Evolutionary conservation across 2,329 filamentous ascomycete species (phyloP), one percentile per base, ranked within the genome.

Genomic region (Xylariaceae sp.): DNA sequence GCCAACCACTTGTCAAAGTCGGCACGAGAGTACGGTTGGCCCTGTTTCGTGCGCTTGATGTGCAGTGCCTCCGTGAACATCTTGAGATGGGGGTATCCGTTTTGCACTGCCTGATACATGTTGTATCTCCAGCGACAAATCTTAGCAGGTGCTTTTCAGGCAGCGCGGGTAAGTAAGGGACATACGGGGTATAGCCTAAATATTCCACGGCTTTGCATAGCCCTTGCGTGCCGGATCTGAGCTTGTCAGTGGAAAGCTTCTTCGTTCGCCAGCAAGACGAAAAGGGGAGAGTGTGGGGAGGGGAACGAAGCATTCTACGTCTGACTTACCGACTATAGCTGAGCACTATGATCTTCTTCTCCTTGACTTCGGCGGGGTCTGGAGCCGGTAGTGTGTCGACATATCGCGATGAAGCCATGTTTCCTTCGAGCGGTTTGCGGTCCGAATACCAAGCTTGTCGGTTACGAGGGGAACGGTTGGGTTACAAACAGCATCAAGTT

Each of bases 1-100:
- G 46, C 37, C 19, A 52, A 37, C 56, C 54, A 55, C 32, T 54
- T 55, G 22, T 62, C 53, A 10, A 58, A 58, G 40, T 61, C 56
- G 47, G 51, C 42, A 46, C 54, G 51, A 44, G 51, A 48, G 50
- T 56, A 56, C 42, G 47, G 48, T 30, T 26, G 39, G n/a, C 51
- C 44, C 26, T 34, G 22, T 37, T 43, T 29, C 9, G 39, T 52
- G 21, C 26, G 39, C 39, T 49, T 55, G 36, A 53, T 54, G 12
- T 13, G 30, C 30, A 61, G 18, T 19, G 49, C 49, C 29, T 58
- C 55, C 21, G 29, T 46, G 54, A 57, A 51, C 47, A 52, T 57
- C 32, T 44, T 54, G 8, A 52, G 34, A 53, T 59, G 49, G 32
- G 44, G 19, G 39, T 53, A 47, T 22, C 51, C 40, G 32, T 50